Base-by-base conservation (phyloP, 805 yeast genomes). In the Saturnispora sekii region DNA sequence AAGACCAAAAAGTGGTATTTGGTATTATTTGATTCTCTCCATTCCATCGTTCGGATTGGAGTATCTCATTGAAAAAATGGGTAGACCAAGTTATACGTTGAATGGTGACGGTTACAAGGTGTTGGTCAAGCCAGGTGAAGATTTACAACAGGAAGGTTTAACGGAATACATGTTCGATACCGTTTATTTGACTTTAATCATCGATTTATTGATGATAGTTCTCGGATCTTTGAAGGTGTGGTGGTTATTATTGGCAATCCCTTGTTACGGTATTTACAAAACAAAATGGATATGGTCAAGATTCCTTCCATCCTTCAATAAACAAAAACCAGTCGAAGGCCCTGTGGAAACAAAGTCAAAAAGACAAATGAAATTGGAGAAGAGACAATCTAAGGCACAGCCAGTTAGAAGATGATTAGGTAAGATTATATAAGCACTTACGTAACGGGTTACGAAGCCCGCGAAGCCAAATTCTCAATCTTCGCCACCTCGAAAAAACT, bases 121-220 rank as follows among this genome's bases (percentile, higher is more conserved):
- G 12, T 63, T 82, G 40, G 56, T 72, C 3, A 63, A 60, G 10
- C 59, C 83, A 1, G 90, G 89, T 2, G 74, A 71, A 29, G 84
- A 84, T 53, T 68, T 83, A 47, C 61, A 61, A 45, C 84, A 76
- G 48, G 56, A 61, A 3, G 93, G 93, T 0, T 65, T 84, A 35
- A 79, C 79, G 33, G 90, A 84, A 60, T 82, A 79, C 65, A 64
- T 82, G 68, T 79, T 79, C 56, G 93, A 84, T 56, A 59, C 81
- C 10, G 64, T 84, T 48, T 83, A 83, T 56, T 59, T 83, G 38
- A 81, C 88, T 3, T 70, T 81, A 72, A 53, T 73, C 16, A 66
- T 77, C 51, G 77, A 78, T 51, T 44, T 80, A 1, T 61, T 80
- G 42, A 73, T 77, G 66, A 53, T 75, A 5, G 17, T 75, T 0